phyloP scores from a whole-genome alignment of 106 monocot genomes.

The Phalaenopsis equestris region DNA sequence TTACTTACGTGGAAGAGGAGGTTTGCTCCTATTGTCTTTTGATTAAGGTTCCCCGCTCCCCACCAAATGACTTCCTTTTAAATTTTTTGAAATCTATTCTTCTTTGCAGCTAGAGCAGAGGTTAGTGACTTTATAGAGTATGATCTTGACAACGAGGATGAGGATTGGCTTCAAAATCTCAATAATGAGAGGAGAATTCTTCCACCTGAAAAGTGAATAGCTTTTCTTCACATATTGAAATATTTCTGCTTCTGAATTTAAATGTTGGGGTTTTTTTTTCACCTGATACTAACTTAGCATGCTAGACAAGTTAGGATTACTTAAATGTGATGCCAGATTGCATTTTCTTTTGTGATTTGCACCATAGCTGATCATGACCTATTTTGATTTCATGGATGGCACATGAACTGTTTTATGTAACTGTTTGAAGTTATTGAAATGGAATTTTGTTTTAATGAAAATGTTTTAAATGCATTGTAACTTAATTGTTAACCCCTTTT shows the following conservation, averaged over 20 bases:
- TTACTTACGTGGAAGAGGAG: slow-evolving; percentile 96
- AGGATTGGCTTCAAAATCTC: slow-evolving; percentile 85
- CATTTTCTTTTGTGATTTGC: background rate
- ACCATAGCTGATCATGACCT: background rate
- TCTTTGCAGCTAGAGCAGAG: slow-evolving; percentile 78
- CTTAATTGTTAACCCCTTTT: too few species aligned
- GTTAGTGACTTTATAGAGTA: slow-evolving; percentile 95
- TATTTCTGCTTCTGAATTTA: background rate
- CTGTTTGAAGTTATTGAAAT: background rate
- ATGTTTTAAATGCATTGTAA: background rate
- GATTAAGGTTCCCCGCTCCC: background rate
- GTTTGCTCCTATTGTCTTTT: slow-evolving; percentile 25
- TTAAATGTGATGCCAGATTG: background rate
- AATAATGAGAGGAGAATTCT: slow-evolving; percentile 76
- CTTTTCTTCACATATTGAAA: background rate
- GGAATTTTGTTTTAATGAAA: background rate
- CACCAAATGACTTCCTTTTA: background rate
- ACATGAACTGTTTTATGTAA: background rate
- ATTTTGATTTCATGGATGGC: background rate
- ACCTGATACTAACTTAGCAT: background rate
- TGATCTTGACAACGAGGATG: slow-evolving; percentile 95
- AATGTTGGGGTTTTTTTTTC: background rate
- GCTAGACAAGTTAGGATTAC: background rate
- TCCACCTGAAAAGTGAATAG: slow-evolving; percentile 69
- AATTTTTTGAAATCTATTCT: background rate